These are phyloP conservation scores for Paramecium octaurelia DNA, from an alignment of 73 alveolate species.

Conservation along the genomic window DNA sequence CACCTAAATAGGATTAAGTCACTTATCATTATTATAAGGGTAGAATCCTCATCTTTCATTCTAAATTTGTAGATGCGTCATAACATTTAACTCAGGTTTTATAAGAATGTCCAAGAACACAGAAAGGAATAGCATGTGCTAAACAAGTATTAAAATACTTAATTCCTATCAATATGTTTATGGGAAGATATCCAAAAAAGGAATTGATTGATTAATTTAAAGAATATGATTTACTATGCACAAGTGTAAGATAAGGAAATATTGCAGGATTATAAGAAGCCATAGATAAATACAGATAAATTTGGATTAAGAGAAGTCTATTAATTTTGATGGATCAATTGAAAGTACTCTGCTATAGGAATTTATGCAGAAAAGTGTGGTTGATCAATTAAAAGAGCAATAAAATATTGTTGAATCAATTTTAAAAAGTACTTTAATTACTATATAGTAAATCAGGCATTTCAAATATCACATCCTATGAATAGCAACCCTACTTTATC, in stretches of 20 bases:
- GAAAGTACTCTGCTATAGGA: slow-evolving; percentile 18
- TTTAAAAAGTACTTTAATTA: slow-evolving; percentile 1
- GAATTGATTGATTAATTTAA: not conserved
- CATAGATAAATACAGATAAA: not conserved
- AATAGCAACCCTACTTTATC: not conserved
- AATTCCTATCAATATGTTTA: slow-evolving; percentile 31
- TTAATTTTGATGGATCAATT: slow-evolving; percentile 30
- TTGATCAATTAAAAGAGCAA: not conserved
- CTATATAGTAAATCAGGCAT: slow-evolving; percentile 2
- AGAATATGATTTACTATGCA: not conserved
- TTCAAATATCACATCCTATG: not conserved
- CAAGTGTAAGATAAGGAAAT: not conserved
- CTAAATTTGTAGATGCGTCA: slow-evolving; percentile 4
- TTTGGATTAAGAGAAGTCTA: slow-evolving; percentile 41
- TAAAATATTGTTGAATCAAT: not conserved
- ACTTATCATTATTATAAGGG: slow-evolving; percentile 44
- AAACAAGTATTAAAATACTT: slow-evolving; percentile 11
- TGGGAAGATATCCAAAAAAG: slow-evolving; percentile 11
- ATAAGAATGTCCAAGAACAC: slow-evolving; percentile 5
- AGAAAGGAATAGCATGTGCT: not conserved
- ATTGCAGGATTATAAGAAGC: not conserved
- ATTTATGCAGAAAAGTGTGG: slow-evolving; percentile 34
- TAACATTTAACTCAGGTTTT: not conserved
- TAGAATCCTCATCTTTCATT: slow-evolving; percentile 2
- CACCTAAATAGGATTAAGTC: slow-evolving; percentile 28